These are phyloP conservation scores for Trametes hirsuta DNA, from an alignment of 1,284 basidiomycete species.

Conservation along the genomic window DNA sequence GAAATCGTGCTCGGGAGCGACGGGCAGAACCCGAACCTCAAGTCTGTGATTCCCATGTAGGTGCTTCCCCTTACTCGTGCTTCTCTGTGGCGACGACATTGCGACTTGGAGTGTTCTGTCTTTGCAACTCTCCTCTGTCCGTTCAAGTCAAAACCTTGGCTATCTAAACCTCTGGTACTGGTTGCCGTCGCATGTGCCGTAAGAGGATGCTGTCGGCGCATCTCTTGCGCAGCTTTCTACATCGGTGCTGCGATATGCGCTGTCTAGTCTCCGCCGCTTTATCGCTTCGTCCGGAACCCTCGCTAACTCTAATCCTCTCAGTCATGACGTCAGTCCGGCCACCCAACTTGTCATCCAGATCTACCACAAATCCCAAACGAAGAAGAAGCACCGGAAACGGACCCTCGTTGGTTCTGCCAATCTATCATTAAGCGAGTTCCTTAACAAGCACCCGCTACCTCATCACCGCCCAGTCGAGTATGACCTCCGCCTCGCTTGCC, in stretches of 20 bases:
- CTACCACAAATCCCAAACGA: conserved; percentile 51
- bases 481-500: conserved; percentile 33
- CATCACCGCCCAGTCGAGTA: conserved; percentile 27
- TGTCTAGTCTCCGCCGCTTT: too few relatives aligned
- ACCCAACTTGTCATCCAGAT: conserved; percentile 56
- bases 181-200: too few relatives aligned
- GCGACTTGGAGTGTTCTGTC: too few relatives aligned
- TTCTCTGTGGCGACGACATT: neutral
- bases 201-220: too few relatives aligned
- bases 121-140: neutral
- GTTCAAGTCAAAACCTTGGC: too few relatives aligned
- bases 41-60: conserved; percentile 54
- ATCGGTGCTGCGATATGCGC: neutral
- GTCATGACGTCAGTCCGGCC: conserved; percentile 40
- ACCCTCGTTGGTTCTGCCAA: conserved; percentile 53
- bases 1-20: conserved; percentile 65
- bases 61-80: conserved; percentile 26
- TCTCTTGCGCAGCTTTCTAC: too few relatives aligned
- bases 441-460: conserved; percentile 43
- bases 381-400: conserved; percentile 60
- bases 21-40: conserved; percentile 70
- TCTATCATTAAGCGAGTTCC: conserved; percentile 53
- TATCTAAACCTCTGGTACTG: too few relatives aligned
- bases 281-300: neutral
- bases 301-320: conserved; percentile 25